Conservation (phyloP, 1,139 yeast species). For the Lodderomyces beijingensis region DNA sequence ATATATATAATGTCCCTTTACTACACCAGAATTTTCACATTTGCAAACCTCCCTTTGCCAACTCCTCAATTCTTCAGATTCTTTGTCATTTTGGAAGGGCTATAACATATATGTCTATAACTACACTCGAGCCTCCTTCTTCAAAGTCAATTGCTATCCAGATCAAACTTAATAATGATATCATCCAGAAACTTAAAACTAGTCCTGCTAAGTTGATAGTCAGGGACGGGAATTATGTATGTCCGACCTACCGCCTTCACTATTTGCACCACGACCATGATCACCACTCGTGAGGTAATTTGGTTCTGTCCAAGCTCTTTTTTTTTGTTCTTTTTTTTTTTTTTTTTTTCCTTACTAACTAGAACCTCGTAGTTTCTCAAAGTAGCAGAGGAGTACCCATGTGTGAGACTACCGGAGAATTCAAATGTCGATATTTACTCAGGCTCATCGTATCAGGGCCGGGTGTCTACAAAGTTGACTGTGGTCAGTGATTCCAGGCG, state of each 20-base stretch:
- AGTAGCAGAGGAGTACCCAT: slow-evolving; percentile 31
- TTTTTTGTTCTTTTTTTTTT: slow-evolving; percentile 1
- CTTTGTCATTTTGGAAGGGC: too few species aligned
- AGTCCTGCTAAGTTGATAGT: slow-evolving; percentile 31
- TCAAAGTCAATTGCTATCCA: slow-evolving; percentile 16
- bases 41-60: too few species aligned
- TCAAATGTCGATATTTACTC: slow-evolving; percentile 35
- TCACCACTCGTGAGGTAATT: background rate
- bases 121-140: background rate
- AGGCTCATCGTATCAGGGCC: slow-evolving; percentile 21
- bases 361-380: slow-evolving; percentile 21
- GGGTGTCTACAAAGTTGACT: slow-evolving; percentile 29
- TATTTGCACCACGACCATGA: too few species aligned
- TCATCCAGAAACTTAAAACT: slow-evolving; percentile 20
- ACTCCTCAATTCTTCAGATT: too few species aligned
- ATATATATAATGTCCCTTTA: too few species aligned
- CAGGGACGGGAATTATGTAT: slow-evolving; percentile 31
- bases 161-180: slow-evolving; percentile 24
- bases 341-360: background rate
- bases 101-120: background rate
- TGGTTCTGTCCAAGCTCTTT: background rate
- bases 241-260: slow-evolving; percentile 12
- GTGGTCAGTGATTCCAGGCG: slow-evolving; percentile 30
- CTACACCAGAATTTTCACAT: too few species aligned
- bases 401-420: slow-evolving; percentile 32